Conservation (phyloP, 208 protist species). For the Endotrypanum monterogeii region DNA sequence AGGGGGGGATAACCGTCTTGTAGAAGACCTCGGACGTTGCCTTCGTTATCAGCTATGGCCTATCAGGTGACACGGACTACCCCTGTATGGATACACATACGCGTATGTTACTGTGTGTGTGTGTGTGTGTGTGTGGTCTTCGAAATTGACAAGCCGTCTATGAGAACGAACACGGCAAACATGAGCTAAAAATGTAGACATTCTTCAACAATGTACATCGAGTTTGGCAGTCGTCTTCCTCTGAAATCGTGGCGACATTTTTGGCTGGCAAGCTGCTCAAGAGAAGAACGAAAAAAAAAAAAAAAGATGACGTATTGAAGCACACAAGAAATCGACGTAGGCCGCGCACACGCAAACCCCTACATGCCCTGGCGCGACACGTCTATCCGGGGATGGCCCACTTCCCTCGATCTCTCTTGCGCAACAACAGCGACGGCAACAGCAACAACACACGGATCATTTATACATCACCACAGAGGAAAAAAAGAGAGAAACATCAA, state of each 20-base stretch:
- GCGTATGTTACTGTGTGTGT: background rate
- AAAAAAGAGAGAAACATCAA: background rate
- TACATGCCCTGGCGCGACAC: background rate
- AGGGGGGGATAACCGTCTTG: too few relatives aligned
- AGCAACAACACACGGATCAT: background rate
- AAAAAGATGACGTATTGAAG: background rate
- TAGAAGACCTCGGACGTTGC: background rate
- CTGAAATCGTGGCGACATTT: background rate
- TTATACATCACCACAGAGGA: background rate
- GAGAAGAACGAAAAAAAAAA: background rate
- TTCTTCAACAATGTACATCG: background rate
- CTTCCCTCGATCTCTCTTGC: background rate
- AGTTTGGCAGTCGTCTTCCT: background rate
- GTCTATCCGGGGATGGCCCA: background rate
- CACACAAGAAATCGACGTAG: background rate
- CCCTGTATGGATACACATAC: background rate
- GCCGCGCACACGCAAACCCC: background rate
- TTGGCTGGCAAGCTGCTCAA: background rate
- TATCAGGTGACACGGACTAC: background rate
- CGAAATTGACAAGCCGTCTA: background rate
- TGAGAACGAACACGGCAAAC: background rate
- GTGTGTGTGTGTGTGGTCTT: background rate
- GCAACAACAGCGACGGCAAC: background rate
- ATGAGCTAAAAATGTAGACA: background rate
- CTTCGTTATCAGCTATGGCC: background rate